phyloP scores from a whole-genome alignment of 306 rosid genomes.

The Dryas drummondii region DNA sequence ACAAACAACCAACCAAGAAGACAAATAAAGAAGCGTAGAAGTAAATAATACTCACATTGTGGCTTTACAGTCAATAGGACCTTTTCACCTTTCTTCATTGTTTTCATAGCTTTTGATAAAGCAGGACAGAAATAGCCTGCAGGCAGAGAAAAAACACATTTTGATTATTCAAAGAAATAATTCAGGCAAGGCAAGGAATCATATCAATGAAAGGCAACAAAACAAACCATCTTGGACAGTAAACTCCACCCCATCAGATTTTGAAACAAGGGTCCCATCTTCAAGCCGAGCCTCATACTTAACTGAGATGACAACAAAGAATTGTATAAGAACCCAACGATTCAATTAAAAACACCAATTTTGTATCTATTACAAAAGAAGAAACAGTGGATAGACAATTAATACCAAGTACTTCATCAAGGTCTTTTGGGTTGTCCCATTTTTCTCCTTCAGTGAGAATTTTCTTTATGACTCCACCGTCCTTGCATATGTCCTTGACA shows the following conservation, averaged over 20 bases:
- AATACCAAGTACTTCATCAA: conserved; percentile 62
- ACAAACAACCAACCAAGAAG: too few relatives aligned
- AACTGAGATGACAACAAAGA: conserved; percentile 42
- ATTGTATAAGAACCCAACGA: not conserved
- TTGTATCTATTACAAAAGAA: not conserved
- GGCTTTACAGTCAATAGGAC: conserved; percentile 73
- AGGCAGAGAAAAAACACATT: not conserved
- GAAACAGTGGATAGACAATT: not conserved
- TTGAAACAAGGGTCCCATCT: conserved; percentile 63
- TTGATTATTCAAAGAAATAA: not conserved
- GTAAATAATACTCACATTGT: conserved; percentile 45
- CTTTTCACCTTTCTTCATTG: conserved; percentile 90
- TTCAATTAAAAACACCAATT: not conserved
- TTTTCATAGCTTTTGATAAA: conserved; percentile 66
- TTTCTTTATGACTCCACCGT: conserved; percentile 77
- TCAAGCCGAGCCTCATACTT: conserved; percentile 70
- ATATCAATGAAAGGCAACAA: not conserved
- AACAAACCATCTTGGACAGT: conserved; percentile 57
- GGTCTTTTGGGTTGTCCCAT: conserved; percentile 80
- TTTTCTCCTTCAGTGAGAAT: conserved; percentile 61
- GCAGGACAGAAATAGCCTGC: conserved; percentile 81
- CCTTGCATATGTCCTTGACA: conserved; percentile 75
- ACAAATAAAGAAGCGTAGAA: too few relatives aligned
- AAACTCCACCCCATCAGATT: conserved; percentile 79
- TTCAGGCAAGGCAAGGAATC: not conserved